phyloP scores from a whole-genome alignment of 352 stramenopile species.

The Phytopythium sindhum region DNA sequence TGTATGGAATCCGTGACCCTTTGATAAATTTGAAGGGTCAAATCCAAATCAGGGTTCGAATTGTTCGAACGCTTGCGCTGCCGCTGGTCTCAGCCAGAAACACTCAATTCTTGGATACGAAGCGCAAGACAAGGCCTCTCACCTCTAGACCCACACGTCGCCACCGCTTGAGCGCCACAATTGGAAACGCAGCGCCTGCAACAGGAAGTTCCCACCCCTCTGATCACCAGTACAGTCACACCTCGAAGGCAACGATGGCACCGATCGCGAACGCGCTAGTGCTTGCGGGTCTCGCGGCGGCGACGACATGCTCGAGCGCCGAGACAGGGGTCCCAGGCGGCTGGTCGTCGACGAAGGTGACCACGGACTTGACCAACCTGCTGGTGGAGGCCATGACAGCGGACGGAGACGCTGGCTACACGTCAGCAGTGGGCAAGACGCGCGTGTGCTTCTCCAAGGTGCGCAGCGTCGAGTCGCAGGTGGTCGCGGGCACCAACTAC shows the following conservation, averaged over 20 bases:
- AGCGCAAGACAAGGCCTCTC: too few relatives aligned
- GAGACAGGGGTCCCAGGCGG: neutral
- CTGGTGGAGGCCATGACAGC: conserved; percentile 9
- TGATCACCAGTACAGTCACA: neutral
- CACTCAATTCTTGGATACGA: too few relatives aligned
- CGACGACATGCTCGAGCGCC: neutral
- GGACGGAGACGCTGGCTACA: conserved; percentile 16
- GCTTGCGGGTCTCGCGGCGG: neutral
- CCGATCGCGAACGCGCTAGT: neutral
- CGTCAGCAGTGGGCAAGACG: conserved; percentile 21
- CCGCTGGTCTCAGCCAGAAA: too few relatives aligned
- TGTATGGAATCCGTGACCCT: too few relatives aligned
- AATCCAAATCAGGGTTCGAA: too few relatives aligned
- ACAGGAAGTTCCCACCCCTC: neutral
- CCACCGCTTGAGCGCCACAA: neutral
- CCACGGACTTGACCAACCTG: conserved; percentile 8
- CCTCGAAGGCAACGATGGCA: neutral
- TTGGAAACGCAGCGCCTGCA: neutral
- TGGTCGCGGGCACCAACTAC: conserved; percentile 79
- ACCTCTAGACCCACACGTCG: neutral
- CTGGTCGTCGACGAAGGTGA: conserved; percentile 8
- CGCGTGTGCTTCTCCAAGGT: conserved; percentile 46
- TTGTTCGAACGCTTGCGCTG: too few relatives aligned
- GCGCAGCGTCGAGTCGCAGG: conserved; percentile 44
- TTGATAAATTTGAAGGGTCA: too few relatives aligned